Conservation (phyloP, 2,329 filamentous ascomycete genomes). For the Diaporthe longicolla region DNA sequence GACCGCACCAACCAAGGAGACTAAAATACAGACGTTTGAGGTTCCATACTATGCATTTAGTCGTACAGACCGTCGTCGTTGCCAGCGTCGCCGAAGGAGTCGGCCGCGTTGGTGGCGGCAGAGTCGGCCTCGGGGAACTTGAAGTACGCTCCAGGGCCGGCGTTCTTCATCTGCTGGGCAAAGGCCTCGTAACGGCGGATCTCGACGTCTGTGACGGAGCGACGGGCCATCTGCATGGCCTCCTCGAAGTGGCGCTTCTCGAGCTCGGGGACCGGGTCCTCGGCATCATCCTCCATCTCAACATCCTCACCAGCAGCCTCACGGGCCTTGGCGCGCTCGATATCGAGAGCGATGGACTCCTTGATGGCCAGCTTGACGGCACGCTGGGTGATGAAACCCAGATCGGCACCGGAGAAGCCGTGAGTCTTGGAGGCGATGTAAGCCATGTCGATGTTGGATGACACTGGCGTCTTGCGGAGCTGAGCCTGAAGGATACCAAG, state of each 20-base stretch:
- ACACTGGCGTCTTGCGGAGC: slow-evolving; percentile 97
- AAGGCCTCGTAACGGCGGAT: slow-evolving; percentile 99
- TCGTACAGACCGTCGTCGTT: slow-evolving; percentile 98
- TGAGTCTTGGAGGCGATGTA: slow-evolving; percentile 98
- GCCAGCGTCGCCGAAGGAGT: slow-evolving; percentile 85
- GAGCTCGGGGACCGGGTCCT: slow-evolving; percentile 95
- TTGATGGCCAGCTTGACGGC: slow-evolving; percentile 99
- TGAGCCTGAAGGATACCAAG: slow-evolving; percentile 93
- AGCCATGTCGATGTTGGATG: slow-evolving; percentile 86
- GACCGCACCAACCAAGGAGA: slow-evolving; percentile 48
- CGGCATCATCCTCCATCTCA: slow-evolving; percentile 84
- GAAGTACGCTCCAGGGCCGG: slow-evolving; percentile 96
- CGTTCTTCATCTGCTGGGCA: slow-evolving; percentile 99
- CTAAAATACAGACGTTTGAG: slow-evolving; percentile 61
- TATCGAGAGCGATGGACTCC: slow-evolving; percentile 90
- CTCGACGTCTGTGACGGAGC: slow-evolving; percentile 96
- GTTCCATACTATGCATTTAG: slow-evolving; percentile 65
- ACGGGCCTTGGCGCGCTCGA: slow-evolving; percentile 89
- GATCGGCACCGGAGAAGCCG: slow-evolving; percentile 99
- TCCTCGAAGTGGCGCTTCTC: slow-evolving; percentile 98
- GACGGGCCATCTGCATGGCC: slow-evolving; percentile 94
- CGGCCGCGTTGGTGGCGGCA: slow-evolving; percentile 74
- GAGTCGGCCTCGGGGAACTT: slow-evolving; percentile 86
- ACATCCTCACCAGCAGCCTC: slow-evolving; percentile 86
- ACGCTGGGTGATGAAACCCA: slow-evolving; percentile 98